A percentile compares a stretch with the other conserved stretches of the same genome.
These are phyloP conservation scores for Melampsora larici-populina DNA, from an alignment of 1,284 basidiomycete species.

Conservation along the genomic window DNA sequence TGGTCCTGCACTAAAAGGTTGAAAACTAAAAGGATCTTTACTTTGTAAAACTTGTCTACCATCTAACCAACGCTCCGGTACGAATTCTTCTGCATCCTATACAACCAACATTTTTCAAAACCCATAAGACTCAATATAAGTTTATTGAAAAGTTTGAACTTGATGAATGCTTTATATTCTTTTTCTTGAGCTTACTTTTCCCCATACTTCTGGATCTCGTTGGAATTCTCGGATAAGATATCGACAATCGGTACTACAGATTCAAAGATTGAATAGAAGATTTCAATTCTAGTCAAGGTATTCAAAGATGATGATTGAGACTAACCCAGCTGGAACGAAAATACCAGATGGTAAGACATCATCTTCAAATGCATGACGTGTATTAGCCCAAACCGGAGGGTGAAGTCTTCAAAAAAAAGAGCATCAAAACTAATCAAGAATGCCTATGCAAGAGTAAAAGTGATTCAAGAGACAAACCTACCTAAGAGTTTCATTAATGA, in stretches of 20 bases:
- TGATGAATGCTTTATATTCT: slow-evolving; percentile 54
- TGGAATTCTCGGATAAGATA: slow-evolving; percentile 56
- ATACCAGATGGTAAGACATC: slow-evolving; percentile 49
- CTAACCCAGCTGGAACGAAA: slow-evolving; percentile 45
- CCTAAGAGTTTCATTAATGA: slow-evolving; percentile 66
- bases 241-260: slow-evolving; percentile 60
- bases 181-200: slow-evolving; percentile 59
- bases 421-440: not conserved
- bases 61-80: slow-evolving; percentile 61
- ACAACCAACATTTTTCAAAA: slow-evolving; percentile 48
- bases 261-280: slow-evolving; percentile 54
- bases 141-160: not conserved
- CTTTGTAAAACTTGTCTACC: no score
- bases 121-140: not conserved
- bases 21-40: slow-evolving; percentile 45
- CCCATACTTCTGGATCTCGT: slow-evolving; percentile 46
- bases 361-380: slow-evolving; percentile 58
- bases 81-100: slow-evolving; percentile 65
- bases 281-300: no score
- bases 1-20: slow-evolving; percentile 45
- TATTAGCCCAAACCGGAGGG: slow-evolving; percentile 67
- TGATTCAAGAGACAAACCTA: slow-evolving; percentile 8
- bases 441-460: not conserved
- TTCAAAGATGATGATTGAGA: not conserved
- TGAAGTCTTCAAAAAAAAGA: slow-evolving; percentile 59